Conservation (phyloP, 805 yeast species). For the Wickerhamiella qilinensis region DNA sequence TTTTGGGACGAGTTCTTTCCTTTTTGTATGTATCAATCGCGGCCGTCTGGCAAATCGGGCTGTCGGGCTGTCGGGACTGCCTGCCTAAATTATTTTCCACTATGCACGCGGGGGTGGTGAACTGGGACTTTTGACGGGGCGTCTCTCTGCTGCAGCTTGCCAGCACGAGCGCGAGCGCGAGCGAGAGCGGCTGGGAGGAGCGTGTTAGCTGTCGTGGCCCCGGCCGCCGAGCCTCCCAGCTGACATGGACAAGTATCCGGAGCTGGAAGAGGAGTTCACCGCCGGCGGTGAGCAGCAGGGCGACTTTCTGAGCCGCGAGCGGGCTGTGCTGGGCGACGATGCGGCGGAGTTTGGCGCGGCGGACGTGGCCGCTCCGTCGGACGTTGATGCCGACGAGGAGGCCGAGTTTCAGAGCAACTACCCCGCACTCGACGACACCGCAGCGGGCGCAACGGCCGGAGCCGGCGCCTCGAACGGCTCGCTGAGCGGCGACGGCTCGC, state of each 20-base stretch:
- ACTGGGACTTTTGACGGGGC: too few species aligned
- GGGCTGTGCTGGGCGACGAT: slow-evolving; percentile 28
- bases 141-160: too few species aligned
- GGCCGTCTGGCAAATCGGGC: too few species aligned
- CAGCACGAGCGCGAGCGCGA: neutral
- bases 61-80: too few species aligned
- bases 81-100: too few species aligned
- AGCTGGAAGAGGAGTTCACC: slow-evolving; percentile 24
- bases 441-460: slow-evolving; percentile 5
- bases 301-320: slow-evolving; percentile 27
- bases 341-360: slow-evolving; percentile 3
- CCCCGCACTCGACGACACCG: slow-evolving; percentile 14
- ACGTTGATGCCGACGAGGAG: slow-evolving; percentile 7
- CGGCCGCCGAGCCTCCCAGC: neutral
- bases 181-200: neutral
- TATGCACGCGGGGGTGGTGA: neutral
- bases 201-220: too few species aligned
- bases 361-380: slow-evolving; percentile 5
- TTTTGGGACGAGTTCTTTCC: neutral
- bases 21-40: neutral
- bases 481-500: slow-evolving; percentile 7
- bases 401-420: slow-evolving; percentile 14
- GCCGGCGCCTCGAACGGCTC: slow-evolving; percentile 15
- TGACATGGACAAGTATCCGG: slow-evolving; percentile 52
- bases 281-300: slow-evolving; percentile 21